phyloP scores from a whole-genome alignment of 192 early-diverging fungal genomes.

The Mortierella claussenii region DNA sequence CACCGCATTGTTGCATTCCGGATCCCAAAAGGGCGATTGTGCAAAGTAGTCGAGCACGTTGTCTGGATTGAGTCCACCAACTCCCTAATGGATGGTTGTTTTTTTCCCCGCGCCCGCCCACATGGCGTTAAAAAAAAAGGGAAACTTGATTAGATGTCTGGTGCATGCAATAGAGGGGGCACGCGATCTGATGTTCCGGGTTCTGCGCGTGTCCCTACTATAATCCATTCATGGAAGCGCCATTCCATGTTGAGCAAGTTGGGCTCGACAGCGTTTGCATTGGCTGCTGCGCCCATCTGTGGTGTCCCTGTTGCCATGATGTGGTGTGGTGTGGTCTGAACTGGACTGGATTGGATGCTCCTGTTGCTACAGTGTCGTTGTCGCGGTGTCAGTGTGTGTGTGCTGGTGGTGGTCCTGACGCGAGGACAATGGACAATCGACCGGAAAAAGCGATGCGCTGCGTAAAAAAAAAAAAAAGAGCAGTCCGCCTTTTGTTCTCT shows the following conservation, averaged over 20 bases:
- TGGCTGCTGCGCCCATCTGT: background rate
- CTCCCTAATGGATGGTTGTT: slow-evolving; percentile 46
- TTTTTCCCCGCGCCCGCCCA: background rate
- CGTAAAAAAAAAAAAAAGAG: background rate
- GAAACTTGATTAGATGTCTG: no score
- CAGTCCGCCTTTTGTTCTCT: background rate
- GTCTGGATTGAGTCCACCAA: slow-evolving; percentile 76
- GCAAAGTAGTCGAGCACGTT: slow-evolving; percentile 86
- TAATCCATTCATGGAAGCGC: slow-evolving; percentile 54
- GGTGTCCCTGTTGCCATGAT: slow-evolving; percentile 22
- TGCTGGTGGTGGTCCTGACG: no score
- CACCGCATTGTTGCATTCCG: slow-evolving; percentile 80
- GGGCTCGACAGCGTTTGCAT: slow-evolving; percentile 6
- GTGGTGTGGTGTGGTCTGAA: no score
- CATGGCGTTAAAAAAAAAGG: background rate
- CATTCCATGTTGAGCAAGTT: slow-evolving; percentile 45
- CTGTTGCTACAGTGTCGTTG: no score
- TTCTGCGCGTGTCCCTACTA: no score
- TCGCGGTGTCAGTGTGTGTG: no score
- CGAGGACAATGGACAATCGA: no score
- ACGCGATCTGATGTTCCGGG: no score
- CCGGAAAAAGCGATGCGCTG: background rate
- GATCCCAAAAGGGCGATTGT: slow-evolving; percentile 85
- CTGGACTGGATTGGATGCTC: no score
- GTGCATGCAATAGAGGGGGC: no score